Evolutionary conservation across 108 stramenopile genomes (phyloP), one percentile per base, ranked within the genome.

Genomic region (Cyclostephanos invisitatus): DNA sequence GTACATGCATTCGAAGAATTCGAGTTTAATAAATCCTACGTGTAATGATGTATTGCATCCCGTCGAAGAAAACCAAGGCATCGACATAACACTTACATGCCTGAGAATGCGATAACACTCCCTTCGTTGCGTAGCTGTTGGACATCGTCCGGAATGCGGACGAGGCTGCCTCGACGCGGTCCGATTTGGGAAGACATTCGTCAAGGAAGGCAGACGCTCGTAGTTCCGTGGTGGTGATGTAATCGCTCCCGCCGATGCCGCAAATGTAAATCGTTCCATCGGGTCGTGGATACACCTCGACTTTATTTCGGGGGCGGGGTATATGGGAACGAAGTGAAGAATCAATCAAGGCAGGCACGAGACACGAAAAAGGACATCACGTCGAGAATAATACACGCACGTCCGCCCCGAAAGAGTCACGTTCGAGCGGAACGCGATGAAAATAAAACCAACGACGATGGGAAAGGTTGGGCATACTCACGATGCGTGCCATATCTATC

Each of bases 241-340:
- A 93, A 71, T 98, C 97, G 28, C 85, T 87, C 7, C 96, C 96
- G 8, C 97, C 97, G 53, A 97, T 91, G 14, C 98, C 98, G 68
- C 98, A 99, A 73, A 98, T 88, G 81, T 99, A 99, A 28, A 98
- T 86, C 5, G 82, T 82, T 14, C 89, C 91, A 61, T 94, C 89
- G 2, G 90, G 90, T 29, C 93, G 77, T 10, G 93, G 93, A 74
- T 94, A 94, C 0, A 94, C 91, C 71, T 94, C 93, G 68, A 91
- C 83, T 89, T 57, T n/a, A n/a, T 49, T 35, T 55, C 14, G 11
- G 56, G 28, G 56, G 18, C 17, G 56, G 11, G 29, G 29, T n/a
- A n/a, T n/a, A n/a, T 10, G 27, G 56, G 3, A 11, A 17, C 8
- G 27, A 64, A 9, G 40, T 8, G 40, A 15, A 14, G 15, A 46